These are phyloP conservation scores for Alternaria postmessia DNA, from an alignment of 2,329 filamentous ascomycete species.

Conservation along the genomic window DNA sequence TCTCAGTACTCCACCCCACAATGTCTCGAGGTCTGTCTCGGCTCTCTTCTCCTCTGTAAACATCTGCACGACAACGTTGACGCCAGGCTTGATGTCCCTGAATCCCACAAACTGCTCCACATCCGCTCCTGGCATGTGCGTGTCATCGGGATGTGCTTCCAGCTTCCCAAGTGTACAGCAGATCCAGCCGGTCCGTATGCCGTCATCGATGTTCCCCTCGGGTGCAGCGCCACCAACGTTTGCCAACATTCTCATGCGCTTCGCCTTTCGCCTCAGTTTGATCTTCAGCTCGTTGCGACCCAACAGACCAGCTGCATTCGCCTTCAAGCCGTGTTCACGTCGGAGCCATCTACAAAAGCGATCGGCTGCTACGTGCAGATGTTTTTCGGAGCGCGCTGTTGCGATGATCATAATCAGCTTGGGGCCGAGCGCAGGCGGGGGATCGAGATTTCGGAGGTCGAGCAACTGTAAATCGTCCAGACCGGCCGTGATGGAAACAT, in stretches of 20 bases:
- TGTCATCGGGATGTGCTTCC: conserved; percentile 60
- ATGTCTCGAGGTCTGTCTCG: conserved; percentile 70
- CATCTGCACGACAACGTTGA: conserved; percentile 74
- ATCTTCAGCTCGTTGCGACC: conserved; percentile 91
- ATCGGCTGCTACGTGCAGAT: conserved; percentile 89
- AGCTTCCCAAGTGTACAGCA: conserved; percentile 87
- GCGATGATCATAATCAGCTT: conserved; percentile 93
- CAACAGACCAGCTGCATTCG: conserved; percentile 85
- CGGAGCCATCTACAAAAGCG: conserved; percentile 88
- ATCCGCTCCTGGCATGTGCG: conserved; percentile 38
- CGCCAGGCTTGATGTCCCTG: conserved; percentile 65
- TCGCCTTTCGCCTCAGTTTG: conserved; percentile 80
- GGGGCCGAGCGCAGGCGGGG: conserved; percentile 84
- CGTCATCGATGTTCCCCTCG: conserved; percentile 75
- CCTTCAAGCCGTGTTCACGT: conserved; percentile 73
- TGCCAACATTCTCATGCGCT: conserved; percentile 81
- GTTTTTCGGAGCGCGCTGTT: conserved; percentile 89
- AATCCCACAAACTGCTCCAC: conserved; percentile 77
- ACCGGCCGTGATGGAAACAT: conserved; percentile 83
- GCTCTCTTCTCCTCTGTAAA: conserved; percentile 74
- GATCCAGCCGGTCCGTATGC: conserved; percentile 92
- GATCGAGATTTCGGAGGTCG: conserved; percentile 84
- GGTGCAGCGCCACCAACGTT: conserved; percentile 65
- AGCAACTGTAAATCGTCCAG: conserved; percentile 81
- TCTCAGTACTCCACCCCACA: conserved; percentile 65